Conservation (phyloP, 1,284 basidiomycete genomes). For the Cryptococcus hybrid region DNA sequence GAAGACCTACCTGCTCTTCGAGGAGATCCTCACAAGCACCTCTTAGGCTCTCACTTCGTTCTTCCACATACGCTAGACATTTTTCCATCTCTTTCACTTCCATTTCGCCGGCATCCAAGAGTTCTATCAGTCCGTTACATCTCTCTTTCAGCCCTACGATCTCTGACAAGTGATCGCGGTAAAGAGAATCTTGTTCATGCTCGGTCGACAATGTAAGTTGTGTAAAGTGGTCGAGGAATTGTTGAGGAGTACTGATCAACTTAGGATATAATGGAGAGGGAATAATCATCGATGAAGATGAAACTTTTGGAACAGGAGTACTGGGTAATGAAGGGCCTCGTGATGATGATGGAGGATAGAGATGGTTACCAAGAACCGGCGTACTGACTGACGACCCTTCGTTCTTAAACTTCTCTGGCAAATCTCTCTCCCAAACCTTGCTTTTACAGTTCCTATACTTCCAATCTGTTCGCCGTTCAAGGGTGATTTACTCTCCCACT, state of each 20-base stretch:
- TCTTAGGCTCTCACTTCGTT: conserved; percentile 79
- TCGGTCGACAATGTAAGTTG: conserved; percentile 81
- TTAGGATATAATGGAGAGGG: conserved; percentile 30
- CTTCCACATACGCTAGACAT: conserved; percentile 80
- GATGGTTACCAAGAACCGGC: conserved; percentile 54
- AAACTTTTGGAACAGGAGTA: conserved; percentile 2
- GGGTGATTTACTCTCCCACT: conserved; percentile 82
- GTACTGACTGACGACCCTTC: conserved; percentile 21
- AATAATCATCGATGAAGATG: conserved; percentile 26
- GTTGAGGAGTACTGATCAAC: conserved; percentile 79
- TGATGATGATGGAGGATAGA: conserved; percentile 8
- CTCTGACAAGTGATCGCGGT: conserved; percentile 73
- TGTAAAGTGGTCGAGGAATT: conserved; percentile 93
- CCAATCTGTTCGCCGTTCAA: conserved; percentile 66
- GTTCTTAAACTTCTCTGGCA: conserved; percentile 67
- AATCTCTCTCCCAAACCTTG: conserved; percentile 60
- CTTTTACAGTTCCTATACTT: conserved; percentile 65
- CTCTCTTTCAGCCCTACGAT: conserved; percentile 70
- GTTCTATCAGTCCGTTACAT: conserved; percentile 67
- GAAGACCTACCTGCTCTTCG: conserved; percentile 67
- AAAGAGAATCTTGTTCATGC: conserved; percentile 86
- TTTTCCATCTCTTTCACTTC: conserved; percentile 78
- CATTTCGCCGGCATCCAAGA: conserved; percentile 66
- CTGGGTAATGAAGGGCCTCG: not conserved
- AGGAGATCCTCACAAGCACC: conserved; percentile 84